Percentiles rank a stretch among this genome's conserved stretches.
phyloP scores from a whole-genome alignment of 108 stramenopile species.

The Cylindrotheca closterium region DNA sequence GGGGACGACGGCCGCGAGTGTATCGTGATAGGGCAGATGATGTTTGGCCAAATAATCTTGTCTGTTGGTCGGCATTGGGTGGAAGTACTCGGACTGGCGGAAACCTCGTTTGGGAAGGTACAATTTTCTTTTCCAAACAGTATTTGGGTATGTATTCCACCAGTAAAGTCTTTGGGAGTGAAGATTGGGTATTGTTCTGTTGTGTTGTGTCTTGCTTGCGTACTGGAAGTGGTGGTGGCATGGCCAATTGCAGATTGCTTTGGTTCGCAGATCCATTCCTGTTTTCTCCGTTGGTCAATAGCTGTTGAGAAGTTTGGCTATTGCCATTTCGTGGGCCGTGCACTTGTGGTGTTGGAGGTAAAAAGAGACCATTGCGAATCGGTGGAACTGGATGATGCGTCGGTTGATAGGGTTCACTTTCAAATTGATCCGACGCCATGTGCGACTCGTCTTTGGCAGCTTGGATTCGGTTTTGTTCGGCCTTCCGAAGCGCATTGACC shows the following conservation, averaged over 20 bases:
- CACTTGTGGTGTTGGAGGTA: conserved; percentile 29
- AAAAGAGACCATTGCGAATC: conserved; percentile 43
- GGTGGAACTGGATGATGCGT: conserved; percentile 13
- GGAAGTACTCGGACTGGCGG: no score
- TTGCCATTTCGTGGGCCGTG: no score
- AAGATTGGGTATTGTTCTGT: background rate
- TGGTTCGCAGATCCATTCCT: background rate
- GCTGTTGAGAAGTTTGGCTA: no score
- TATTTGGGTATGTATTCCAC: conserved; percentile 71
- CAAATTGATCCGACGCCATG: conserved; percentile 39
- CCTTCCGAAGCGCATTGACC: no score
- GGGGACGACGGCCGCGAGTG: conserved; percentile 1
- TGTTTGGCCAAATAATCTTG: conserved; percentile 9
- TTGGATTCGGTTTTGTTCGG: no score
- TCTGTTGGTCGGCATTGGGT: no score
- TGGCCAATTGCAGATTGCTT: background rate
- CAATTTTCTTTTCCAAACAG: conserved; percentile 50
- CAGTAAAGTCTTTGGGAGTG: conserved; percentile 27
- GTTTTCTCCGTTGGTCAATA: background rate
- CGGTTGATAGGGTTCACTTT: conserved; percentile 17
- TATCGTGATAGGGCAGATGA: conserved; percentile 14
- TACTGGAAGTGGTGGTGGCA: conserved; percentile 15
- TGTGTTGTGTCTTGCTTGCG: conserved; percentile 1
- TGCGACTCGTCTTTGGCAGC: conserved; percentile 15
- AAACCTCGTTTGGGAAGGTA: conserved; percentile 68